These are phyloP conservation scores for Rhizophagus clarus DNA, from an alignment of 192 early-diverging fungal species.

Conservation along the genomic window DNA sequence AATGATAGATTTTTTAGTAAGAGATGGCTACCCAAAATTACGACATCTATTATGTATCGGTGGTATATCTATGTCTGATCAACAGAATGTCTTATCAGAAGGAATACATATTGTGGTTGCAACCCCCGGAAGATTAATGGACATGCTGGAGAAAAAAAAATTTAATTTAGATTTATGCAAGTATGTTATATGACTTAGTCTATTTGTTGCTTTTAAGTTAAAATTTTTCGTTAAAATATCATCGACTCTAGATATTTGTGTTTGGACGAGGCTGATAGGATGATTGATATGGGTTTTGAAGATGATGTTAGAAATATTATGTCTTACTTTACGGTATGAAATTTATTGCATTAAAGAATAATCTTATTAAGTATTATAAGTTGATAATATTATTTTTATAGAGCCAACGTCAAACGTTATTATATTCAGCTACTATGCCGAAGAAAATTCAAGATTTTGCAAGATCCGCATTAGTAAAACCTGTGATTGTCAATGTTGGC, in stretches of 20 bases:
- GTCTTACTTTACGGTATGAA: conserved; percentile 81
- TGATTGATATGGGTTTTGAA: conserved; percentile 99
- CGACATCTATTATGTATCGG: conserved; percentile 89
- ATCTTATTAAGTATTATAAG: background rate
- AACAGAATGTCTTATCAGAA: conserved; percentile 66
- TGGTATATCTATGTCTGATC: conserved; percentile 92
- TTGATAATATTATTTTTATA: conserved; percentile 25
- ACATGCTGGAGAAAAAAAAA: conserved; percentile 86
- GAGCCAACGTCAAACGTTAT: conserved; percentile 92
- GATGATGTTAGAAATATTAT: conserved; percentile 95
- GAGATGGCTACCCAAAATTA: conserved; percentile 72
- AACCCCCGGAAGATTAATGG: conserved; percentile 92
- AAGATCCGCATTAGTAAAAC: conserved; percentile 80
- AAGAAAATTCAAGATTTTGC: conserved; percentile 99
- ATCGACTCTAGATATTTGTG: conserved; percentile 63
- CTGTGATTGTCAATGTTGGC: conserved; percentile 95
- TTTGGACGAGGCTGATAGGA: conserved; percentile 98
- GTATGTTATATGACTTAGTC: conserved; percentile 43
- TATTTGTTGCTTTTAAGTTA: background rate
- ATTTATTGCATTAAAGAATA: background rate
- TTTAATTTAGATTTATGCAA: conserved; percentile 88
- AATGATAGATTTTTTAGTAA: conserved; percentile 61
- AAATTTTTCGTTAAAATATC: background rate
- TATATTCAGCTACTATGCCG: conserved; percentile 97
- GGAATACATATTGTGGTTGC: conserved; percentile 96